Base-by-base conservation (phyloP, 768 basidiomycete genomes). In the Russula foetens region DNA sequence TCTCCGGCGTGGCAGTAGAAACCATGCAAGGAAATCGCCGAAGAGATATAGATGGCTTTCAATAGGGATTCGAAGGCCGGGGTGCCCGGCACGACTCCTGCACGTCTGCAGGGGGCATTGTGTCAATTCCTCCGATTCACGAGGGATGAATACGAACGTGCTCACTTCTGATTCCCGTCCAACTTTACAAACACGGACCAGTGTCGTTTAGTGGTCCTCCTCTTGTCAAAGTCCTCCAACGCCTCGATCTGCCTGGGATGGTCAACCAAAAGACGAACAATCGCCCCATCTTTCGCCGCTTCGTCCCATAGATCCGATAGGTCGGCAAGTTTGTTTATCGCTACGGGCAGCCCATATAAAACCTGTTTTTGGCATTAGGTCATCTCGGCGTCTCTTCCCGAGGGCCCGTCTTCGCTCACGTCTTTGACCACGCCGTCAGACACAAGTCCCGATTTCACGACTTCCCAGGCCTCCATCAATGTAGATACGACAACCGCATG, bases 151-250 rank as follows among this genome's bases (percentile, higher is more conserved):
- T 21, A 17, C 35, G 53, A 54, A 60, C 39, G 3, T 35, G 69
- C 86, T 68, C 71, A 92, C 90, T 85, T 84, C 66, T 83, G 80
- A 29, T 87, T 90, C 7, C 83, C 83, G 65, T 93, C 88, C 38
- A 92, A 74, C 64, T 93, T 93, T 60, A 94, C 78, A 70, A 92
- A 93, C 0, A 80, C 80, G 15, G 84, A 86, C 91, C 92, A 93
- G 46, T 69, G 74, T 64, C 75, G 75, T 1, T 75, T 72, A 17
- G 65, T 69, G 49, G 67, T 68, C 60, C 75, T 75, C 44, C 67
- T 65, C 26, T 67, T 73, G 69, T 85, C 85, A 65, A 80, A 88
- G 50, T 75, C 76, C 62, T 88, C 84, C 39, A 93, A 69, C 51
- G 80, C 81, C 51, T 74, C 72, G 51, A 92, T 73, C 70, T 93